phyloP scores from a whole-genome alignment of 148 eudicot species.

The Camellia japonica region DNA sequence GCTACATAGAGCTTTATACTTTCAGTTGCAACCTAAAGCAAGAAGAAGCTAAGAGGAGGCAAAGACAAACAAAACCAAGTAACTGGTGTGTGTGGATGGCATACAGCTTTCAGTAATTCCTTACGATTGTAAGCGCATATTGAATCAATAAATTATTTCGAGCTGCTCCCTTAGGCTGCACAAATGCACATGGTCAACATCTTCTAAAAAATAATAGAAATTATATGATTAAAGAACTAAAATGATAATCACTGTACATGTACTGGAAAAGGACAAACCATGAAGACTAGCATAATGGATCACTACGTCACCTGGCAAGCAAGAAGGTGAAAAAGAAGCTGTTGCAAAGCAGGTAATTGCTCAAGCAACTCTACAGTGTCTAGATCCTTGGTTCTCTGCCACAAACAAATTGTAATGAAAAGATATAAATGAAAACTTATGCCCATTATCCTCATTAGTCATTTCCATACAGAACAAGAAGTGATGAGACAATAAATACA shows the following conservation, averaged over 20 bases:
- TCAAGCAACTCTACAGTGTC: constrained; percentile 25
- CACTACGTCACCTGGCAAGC: constrained; percentile 26
- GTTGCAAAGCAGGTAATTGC: constrained; percentile 32
- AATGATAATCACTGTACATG: neutral
- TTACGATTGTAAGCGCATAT: constrained; percentile 31
- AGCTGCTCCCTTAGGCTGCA: constrained; percentile 35
- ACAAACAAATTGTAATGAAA: neutral
- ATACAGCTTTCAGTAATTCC: neutral
- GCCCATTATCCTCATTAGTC: neutral
- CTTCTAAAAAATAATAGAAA: neutral
- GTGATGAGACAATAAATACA: neutral
- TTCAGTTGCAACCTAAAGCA: constrained; percentile 35
- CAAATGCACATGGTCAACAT: neutral
- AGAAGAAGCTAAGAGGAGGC: constrained; percentile 9
- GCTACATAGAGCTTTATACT: constrained; percentile 32
- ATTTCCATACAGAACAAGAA: neutral
- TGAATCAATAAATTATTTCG: constrained; percentile 29
- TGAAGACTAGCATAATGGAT: neutral
- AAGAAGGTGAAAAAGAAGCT: constrained; percentile 28
- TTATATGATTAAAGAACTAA: neutral
- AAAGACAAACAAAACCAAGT: neutral
- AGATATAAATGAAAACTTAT: neutral
- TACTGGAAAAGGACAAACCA: neutral
- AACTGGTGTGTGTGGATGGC: too few relatives aligned
- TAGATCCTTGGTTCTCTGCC: constrained; percentile 31